These are phyloP conservation scores for Nitzschia sp. DNA, from an alignment of 108 stramenopile genomes.

Conservation along the genomic window DNA sequence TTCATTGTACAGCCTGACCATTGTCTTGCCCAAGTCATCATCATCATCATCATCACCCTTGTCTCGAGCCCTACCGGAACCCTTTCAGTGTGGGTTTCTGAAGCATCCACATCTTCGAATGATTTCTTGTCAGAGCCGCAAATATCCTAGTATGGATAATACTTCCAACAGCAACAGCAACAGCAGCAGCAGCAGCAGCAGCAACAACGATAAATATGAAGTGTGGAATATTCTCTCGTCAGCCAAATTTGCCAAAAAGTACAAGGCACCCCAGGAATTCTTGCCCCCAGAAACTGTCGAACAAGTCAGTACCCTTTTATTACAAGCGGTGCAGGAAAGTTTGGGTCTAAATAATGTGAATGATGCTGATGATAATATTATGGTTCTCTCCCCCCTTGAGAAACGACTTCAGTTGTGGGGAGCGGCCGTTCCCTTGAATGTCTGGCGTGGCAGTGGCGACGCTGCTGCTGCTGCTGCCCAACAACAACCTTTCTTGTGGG, in stretches of 20 bases:
- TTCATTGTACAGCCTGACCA: constrained; percentile 65
- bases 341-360: constrained; percentile 8
- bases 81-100: constrained; percentile 58
- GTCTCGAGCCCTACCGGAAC: constrained; percentile 24
- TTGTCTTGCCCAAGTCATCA: constrained; percentile 43
- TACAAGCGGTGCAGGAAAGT: constrained; percentile 50
- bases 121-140: constrained; percentile 65
- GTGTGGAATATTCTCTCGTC: constrained; percentile 82
- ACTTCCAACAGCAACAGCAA: constrained; percentile 11
- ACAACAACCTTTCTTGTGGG: constrained; percentile 62
- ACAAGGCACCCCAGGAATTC: constrained; percentile 87
- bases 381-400: constrained; percentile 23
- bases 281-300: constrained; percentile 55
- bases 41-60: constrained; percentile 30
- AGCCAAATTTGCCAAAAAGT: constrained; percentile 68
- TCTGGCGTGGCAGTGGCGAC: constrained; percentile 43
- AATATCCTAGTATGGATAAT: constrained; percentile 47
- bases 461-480: too few relatives aligned
- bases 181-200: too few relatives aligned
- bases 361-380: too few relatives aligned
- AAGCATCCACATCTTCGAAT: constrained; percentile 64
- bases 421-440: constrained; percentile 84
- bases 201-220: constrained; percentile 46
- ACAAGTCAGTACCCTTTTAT: constrained; percentile 50
- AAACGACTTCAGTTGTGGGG: constrained; percentile 85